Conservation (phyloP, 2,329 filamentous ascomycete genomes). For the Bipolaris cookei region DNA sequence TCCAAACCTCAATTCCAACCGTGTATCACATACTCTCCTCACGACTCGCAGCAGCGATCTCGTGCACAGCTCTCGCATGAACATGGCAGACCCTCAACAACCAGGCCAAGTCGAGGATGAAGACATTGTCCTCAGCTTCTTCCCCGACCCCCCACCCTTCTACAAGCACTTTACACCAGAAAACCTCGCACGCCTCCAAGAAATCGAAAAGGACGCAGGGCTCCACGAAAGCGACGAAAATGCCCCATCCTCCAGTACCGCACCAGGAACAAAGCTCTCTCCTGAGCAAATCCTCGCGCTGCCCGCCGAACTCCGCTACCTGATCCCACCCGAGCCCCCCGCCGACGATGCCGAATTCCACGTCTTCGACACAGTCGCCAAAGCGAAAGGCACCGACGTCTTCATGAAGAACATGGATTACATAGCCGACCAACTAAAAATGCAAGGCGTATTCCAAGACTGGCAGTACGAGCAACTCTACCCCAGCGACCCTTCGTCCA, state of each 20-base stretch:
- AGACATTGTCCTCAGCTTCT: constrained; percentile 55
- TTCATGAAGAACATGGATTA: constrained; percentile 36
- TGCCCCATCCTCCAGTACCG: constrained; percentile 2
- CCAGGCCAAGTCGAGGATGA: constrained; percentile 22
- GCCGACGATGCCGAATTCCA: constrained; percentile 69
- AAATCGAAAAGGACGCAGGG: constrained; percentile 52
- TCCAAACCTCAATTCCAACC: neutral
- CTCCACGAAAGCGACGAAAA: constrained; percentile 16
- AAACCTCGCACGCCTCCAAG: constrained; percentile 68
- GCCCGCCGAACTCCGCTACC: constrained; percentile 73
- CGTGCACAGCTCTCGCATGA: neutral
- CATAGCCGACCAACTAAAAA: constrained; percentile 35
- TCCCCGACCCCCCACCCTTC: constrained; percentile 87
- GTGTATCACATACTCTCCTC: neutral
- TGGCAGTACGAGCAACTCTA: constrained; percentile 75
- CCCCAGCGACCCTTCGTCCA: constrained; percentile 43
- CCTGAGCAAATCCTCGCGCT: constrained; percentile 55
- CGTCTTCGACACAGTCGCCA: constrained; percentile 73
- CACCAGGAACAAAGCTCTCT: constrained; percentile 21
- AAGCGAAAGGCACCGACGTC: constrained; percentile 30
- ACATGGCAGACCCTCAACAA: constrained; percentile 28
- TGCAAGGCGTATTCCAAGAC: constrained; percentile 66
- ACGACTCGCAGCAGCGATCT: neutral
- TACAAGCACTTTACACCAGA: constrained; percentile 85
- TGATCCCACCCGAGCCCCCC: constrained; percentile 83